Evolutionary conservation across 768 basidiomycete genomes (phyloP), one percentile per base, ranked within the genome.

Genomic region (Lentinula boryana): DNA sequence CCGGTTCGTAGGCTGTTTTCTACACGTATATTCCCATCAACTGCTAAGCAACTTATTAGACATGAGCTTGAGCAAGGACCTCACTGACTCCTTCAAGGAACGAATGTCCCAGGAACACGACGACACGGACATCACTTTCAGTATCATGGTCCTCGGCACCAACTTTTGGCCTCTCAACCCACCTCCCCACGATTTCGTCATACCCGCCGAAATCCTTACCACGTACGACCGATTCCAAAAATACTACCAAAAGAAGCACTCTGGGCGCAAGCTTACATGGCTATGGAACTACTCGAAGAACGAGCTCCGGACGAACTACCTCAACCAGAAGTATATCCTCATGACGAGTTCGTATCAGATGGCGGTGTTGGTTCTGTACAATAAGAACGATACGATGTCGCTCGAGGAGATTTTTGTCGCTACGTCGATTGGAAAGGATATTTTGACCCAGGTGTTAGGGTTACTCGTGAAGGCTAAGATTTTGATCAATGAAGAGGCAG

Each of bases 201-300:
- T 98, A 57, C 97, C 97, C 0, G 74, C 84, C 2, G 95, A 98
- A 72, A 87, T 99, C 60, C 78, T 87, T 18, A 82, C 89, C 21
- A 93, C 90, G 5, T 94, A 95, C 70, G 89, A 95, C 62, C 85
- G 93, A 48, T 99, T 98, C 81, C 84, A 87, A 63, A 85, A 87
- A 62, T 98, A 94, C 78, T 98, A 98, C 72, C 91, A 93, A 69
- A 87, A 86, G 69, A 94, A 95, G 72, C 93, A 96, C 72, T 91
- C 89, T 2, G 96, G 95, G 15, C 88, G 96, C 62, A 96, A 96
- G 70, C 82, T 99, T 44, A 95, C 93, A 0, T 99, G 96, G 96
- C 76, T 98, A 10, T 99, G 97, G 97, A 96, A 98, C 69, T 93
- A 95, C 71, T 94, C 89, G 56, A 96, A 96, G 78, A 95, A 95